A percentile compares a stretch with the other conserved stretches of the same genome.
These are phyloP conservation scores for Saccharomycopsis crataegensis DNA, from an alignment of 1,139 yeast species.

Conservation along the genomic window DNA sequence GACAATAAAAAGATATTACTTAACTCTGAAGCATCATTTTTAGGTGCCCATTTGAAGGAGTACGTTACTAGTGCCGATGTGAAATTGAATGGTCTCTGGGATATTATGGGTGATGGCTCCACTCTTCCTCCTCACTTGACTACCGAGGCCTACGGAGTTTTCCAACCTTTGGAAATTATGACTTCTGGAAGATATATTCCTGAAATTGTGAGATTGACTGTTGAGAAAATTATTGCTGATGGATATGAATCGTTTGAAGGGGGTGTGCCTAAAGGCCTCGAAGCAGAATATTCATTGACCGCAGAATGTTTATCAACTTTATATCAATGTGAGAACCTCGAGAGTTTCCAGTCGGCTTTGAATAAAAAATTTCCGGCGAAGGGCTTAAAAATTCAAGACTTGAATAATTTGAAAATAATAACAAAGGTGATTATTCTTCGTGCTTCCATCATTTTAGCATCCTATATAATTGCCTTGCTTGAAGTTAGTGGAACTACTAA, in stretches of 20 bases:
- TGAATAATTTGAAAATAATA: conserved; percentile 15
- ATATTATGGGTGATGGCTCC: conserved; percentile 8
- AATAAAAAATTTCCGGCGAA: conserved; percentile 15
- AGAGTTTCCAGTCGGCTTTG: background rate
- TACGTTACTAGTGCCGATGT: conserved; percentile 32
- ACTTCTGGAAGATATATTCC: conserved; percentile 52
- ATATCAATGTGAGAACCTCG: conserved; percentile 8
- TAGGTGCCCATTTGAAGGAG: conserved; percentile 23
- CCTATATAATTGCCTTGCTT: conserved; percentile 19
- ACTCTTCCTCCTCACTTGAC: background rate
- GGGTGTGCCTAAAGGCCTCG: background rate
- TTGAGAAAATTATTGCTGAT: conserved; percentile 31
- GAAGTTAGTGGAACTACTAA: background rate
- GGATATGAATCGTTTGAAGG: conserved; percentile 22
- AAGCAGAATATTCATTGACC: conserved; percentile 11
- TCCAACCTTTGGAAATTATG: conserved; percentile 50
- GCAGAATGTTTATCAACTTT: conserved; percentile 24
- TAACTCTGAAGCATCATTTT: conserved; percentile 28
- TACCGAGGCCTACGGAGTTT: conserved; percentile 28
- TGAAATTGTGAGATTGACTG: conserved; percentile 40
- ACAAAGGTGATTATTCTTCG: conserved; percentile 23
- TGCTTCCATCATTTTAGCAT: conserved; percentile 25
- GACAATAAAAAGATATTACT: conserved; percentile 20
- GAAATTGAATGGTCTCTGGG: conserved; percentile 33
- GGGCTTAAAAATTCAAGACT: background rate